phyloP scores from a whole-genome alignment of 2,329 filamentous ascomycete species.

The Aspergillus caelatus region DNA sequence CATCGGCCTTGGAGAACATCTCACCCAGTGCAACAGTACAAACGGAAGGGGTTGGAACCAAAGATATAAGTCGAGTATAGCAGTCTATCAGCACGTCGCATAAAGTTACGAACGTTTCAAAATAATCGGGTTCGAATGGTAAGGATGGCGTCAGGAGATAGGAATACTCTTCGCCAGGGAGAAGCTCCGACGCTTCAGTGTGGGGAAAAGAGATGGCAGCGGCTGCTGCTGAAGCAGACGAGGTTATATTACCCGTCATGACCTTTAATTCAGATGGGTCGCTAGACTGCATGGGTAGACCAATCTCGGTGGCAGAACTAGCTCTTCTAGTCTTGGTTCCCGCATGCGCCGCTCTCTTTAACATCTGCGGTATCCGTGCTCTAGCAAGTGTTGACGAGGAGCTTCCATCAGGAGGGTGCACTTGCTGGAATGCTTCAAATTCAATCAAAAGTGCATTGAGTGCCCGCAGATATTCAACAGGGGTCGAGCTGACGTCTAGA shows the following conservation, averaged over 20 bases:
- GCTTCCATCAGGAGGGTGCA: conserved; percentile 76
- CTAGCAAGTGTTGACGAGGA: conserved; percentile 71
- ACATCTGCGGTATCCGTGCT: conserved; percentile 81
- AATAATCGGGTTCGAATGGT: conserved; percentile 96
- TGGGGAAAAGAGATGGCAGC: conserved; percentile 44
- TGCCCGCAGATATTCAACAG: conserved; percentile 83
- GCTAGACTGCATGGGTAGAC: conserved; percentile 54
- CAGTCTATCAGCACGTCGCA: conserved; percentile 95
- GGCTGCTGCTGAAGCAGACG: conserved; percentile 39
- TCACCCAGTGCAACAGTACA: conserved; percentile 75
- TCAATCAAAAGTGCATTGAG: conserved; percentile 84
- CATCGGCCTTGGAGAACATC: conserved; percentile 86
- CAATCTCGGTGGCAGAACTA: conserved; percentile 63
- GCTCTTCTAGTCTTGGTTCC: conserved; percentile 60
- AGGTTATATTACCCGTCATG: conserved; percentile 43
- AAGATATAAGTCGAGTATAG: conserved; percentile 75
- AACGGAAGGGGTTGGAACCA: conserved; percentile 74
- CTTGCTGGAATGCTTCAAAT: conserved; percentile 90
- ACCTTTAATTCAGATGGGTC: conserved; percentile 53
- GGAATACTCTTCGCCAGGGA: conserved; percentile 83
- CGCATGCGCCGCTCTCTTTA: conserved; percentile 65
- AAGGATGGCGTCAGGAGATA: conserved; percentile 87
- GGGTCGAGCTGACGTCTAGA: conserved; percentile 77
- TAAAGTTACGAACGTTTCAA: conserved; percentile 91
- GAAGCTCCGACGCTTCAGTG: conserved; percentile 62